Base-by-base conservation (phyloP, 805 yeast species). In the Saccharomycopsis selenospora region DNA sequence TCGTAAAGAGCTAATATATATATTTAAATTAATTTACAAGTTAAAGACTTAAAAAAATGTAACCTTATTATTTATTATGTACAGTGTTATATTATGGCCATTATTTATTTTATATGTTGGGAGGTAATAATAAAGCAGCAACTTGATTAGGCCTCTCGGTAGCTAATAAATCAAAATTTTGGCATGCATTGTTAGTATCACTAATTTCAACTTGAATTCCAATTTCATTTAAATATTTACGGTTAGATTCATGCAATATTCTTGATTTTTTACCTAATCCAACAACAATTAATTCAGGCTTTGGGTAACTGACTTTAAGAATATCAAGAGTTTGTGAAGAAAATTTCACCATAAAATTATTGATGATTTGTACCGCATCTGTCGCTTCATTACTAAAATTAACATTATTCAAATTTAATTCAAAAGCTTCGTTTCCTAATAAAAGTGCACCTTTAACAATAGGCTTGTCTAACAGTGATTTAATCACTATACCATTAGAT, bases 101-200 rank as follows among this genome's bases (percentile, higher is more conserved):
- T n/a, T n/a, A n/a, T n/a, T n/a, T n/a, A 8, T 36, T 23, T 43
- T 63, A 77, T 53, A 79, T 62, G 53, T 80, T 75, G 2, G 91
- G 85, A 20, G 95, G 87, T 40, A 87, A 66, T 43, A 86, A 66
- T 27, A 86, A 65, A 0, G 85, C 93, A 1, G 80, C 89, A n/a
- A 86, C 79, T 27, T 79, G 80, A 23, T 71, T 67, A 0, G 90
- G 87, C 55, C 95, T 69, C 60, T 87, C 95, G 0, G 91, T 84
- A 1, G 91, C 89, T 50, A 86, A 65, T 40, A 86, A 64, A 57
- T 86, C 91, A 64, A 76, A 87, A 53, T 76, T 80, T 54, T 76
- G 73, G 10, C 85, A 90, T 0, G 87, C 85, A 55, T 76, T 76
- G 53, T 69, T 70, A 3, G 82, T 82, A 59, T 79, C 84, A 25